phyloP scores from a whole-genome alignment of 176 grass and related monocot genomes.

The Tillandsia leiboldiana region DNA sequence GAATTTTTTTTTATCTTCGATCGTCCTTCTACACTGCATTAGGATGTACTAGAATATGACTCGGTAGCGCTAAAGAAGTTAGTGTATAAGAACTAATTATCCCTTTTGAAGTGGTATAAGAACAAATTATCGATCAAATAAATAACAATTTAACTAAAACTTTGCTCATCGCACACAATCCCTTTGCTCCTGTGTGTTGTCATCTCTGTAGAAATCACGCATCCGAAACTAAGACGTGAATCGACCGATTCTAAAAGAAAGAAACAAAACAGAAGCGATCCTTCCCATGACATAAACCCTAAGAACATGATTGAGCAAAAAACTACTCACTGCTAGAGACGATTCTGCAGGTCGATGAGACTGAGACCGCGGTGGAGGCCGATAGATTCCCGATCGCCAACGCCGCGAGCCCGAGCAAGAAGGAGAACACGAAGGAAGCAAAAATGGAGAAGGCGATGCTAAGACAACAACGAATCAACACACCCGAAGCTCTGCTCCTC shows the following conservation, averaged over 20 bases:
- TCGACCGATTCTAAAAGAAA: background rate
- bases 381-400: slow-evolving; percentile 58
- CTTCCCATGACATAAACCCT: background rate
- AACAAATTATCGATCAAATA: too few relatives aligned
- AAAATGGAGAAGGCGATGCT: slow-evolving; percentile 43
- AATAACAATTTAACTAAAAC: too few relatives aligned
- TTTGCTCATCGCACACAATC: too few relatives aligned
- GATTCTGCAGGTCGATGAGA: slow-evolving; percentile 81
- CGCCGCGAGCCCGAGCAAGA: slow-evolving; percentile 52
- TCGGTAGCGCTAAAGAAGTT: too few relatives aligned
- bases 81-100: too few relatives aligned
- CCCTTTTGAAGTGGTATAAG: too few relatives aligned
- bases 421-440: slow-evolving; percentile 72
- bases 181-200: too few relatives aligned
- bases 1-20: too few relatives aligned
- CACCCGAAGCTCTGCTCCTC: slow-evolving; percentile 4
- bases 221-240: slow-evolving; percentile 1
- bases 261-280: slow-evolving; percentile 8
- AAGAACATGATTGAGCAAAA: background rate
- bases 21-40: too few relatives aligned
- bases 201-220: too few relatives aligned
- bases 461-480: slow-evolving; percentile 41
- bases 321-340: slow-evolving; percentile 55
- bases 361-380: slow-evolving; percentile 45
- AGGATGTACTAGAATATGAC: too few relatives aligned